Base-by-base conservation (phyloP, 306 rosid genomes). In the Prunus davidiana region DNA sequence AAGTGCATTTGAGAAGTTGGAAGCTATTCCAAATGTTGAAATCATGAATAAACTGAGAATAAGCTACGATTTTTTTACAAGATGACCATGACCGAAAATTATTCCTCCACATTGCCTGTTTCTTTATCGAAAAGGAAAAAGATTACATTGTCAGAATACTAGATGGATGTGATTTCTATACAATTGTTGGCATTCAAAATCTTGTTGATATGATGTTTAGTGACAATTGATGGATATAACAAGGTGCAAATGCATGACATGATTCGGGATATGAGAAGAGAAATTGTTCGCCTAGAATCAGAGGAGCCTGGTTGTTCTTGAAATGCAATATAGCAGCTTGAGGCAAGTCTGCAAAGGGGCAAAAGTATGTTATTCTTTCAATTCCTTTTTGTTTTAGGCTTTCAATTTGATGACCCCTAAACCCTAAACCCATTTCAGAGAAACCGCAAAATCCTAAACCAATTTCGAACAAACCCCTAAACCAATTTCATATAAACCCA, bases 281-380 rank as follows among this genome's bases (percentile, higher is more conserved):
- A 10, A 20, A 67, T 67, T n/a, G 71, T 67, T 43, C 3, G 20
- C 13, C 34, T 1, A 20, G 55, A 67, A 67, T 45, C 20, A 6
- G 5, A 45, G 8, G 55, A 45, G 0, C 55, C n/a, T 45, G 20
- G 5, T 75, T 51, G 79, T 38, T 22, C 46, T 75, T 65, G 65
- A 75, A 28, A 75, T 75, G 79, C 70, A 15, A 24, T 6, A 75
- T 8, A 75, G 55, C 72, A 14, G 54, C 50, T 34, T 75, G 32
- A 41, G 24, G 20, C 32, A 12, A 43, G 28, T 67, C 19, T 43
- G 10, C 16, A 12, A 67, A 11, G 32, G n/a, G 20, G 45, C 54
- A n/a, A 67, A 41, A 41, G 71, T 41, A 67, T 12, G 32, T 67
- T 20, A 22, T n/a, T 45, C 7, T 45, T 19, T 67, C 18, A 60